A percentile compares a stretch with the other conserved stretches of the same genome.
These are phyloP conservation scores for Xylariaceae sp. DNA, from an alignment of 2,329 filamentous ascomycete genomes.

Conservation along the genomic window DNA sequence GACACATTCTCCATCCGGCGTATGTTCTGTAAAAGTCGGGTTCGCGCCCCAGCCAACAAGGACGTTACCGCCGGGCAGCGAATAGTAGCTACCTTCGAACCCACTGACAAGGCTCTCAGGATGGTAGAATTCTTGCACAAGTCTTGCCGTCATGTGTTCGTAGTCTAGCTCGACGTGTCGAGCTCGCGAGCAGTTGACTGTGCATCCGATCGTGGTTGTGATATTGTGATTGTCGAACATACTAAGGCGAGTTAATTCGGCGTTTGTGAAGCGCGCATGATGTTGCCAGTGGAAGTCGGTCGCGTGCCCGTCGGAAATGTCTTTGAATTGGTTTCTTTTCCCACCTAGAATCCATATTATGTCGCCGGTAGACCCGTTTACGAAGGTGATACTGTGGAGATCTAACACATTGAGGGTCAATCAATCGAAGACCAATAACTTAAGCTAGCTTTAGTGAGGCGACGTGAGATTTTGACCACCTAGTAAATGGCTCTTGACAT, in stretches of 20 bases:
- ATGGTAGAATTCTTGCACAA: slow-evolving; percentile 17
- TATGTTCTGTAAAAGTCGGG: slow-evolving; percentile 35
- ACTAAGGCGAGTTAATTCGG: slow-evolving; percentile 10
- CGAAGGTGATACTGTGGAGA: slow-evolving; percentile 11
- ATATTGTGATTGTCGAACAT: slow-evolving; percentile 41
- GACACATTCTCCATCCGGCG: slow-evolving; percentile 30
- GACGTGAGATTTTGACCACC: no score
- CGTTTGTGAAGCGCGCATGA: slow-evolving; percentile 15
- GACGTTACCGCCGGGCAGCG: slow-evolving; percentile 15
- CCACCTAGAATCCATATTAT: slow-evolving; percentile 19
- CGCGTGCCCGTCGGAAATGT: slow-evolving; percentile 14
- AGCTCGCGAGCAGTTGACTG: slow-evolving; percentile 22
- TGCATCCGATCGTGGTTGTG: slow-evolving; percentile 49
- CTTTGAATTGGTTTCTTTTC: slow-evolving; percentile 17
- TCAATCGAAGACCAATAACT: no score
- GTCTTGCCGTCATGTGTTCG: slow-evolving; percentile 7
- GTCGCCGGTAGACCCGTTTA: slow-evolving; percentile 10
- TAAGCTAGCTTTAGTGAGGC: no score
- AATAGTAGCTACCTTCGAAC: slow-evolving; percentile 15
- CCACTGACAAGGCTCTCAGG: slow-evolving; percentile 11
- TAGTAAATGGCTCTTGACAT: no score
- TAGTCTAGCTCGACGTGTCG: slow-evolving; percentile 15
- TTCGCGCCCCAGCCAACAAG: slow-evolving; percentile 36
- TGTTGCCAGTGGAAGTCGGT: slow-evolving; percentile 20
- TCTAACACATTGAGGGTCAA: background rate